phyloP scores from a whole-genome alignment of 2,329 filamentous ascomycete species.

The Ophidiomyces ophidiicola region DNA sequence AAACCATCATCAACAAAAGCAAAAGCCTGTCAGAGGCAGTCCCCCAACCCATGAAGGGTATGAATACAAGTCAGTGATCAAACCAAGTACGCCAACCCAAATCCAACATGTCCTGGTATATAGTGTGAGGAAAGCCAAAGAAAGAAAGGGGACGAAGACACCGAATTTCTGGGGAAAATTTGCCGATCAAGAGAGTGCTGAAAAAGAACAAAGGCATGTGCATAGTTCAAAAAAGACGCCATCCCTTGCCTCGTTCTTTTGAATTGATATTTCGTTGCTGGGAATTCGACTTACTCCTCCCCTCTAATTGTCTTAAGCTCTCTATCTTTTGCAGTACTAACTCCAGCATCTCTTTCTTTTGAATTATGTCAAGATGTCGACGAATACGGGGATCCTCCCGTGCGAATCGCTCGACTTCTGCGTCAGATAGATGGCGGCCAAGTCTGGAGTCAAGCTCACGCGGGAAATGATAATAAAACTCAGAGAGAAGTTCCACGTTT shows the following conservation, averaged over 20 bases:
- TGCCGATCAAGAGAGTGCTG: not conserved
- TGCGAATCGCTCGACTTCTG: slow-evolving; percentile 79
- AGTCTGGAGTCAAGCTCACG: slow-evolving; percentile 79
- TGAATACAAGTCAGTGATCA: not conserved
- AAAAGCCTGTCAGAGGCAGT: too few species aligned
- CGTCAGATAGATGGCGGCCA: slow-evolving; percentile 63
- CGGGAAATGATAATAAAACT: slow-evolving; percentile 97
- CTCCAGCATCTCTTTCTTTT: slow-evolving; percentile 83
- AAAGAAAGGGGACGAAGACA: not conserved
- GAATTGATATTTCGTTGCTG: slow-evolving; percentile 27
- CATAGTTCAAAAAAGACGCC: slow-evolving; percentile 33
- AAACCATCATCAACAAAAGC: too few species aligned
- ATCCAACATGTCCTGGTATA: slow-evolving; percentile 14
- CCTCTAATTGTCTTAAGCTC: slow-evolving; percentile 70
- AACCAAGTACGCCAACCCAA: slow-evolving; percentile 13
- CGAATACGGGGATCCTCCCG: slow-evolving; percentile 84
- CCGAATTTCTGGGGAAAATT: not conserved
- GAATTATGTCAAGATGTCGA: slow-evolving; percentile 80
- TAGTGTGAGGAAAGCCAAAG: slow-evolving; percentile 6
- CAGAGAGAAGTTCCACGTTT: slow-evolving; percentile 88
- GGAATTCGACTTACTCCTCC: slow-evolving; percentile 48
- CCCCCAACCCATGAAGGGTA: too few species aligned
- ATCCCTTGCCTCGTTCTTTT: slow-evolving; percentile 30
- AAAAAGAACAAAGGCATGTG: not conserved
- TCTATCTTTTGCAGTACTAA: slow-evolving; percentile 94